Percentiles rank a stretch among this genome's conserved stretches.
These are phyloP conservation scores for Colletotrichum liaoningense DNA, from an alignment of 2,329 filamentous ascomycete genomes.

Conservation along the genomic window DNA sequence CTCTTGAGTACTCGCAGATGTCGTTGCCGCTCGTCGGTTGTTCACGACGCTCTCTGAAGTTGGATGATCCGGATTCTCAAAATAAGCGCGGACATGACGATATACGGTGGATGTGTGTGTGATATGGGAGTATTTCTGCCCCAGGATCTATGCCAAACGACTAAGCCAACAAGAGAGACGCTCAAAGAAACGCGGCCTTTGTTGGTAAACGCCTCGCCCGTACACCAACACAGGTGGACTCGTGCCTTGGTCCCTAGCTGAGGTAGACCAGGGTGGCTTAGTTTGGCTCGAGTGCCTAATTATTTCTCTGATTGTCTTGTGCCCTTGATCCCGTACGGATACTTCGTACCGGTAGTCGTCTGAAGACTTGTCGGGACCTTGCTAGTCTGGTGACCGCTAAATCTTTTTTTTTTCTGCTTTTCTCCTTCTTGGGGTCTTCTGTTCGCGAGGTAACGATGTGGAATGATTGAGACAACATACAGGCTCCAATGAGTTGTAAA, in stretches of 20 bases:
- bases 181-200: slow-evolving; percentile 27
- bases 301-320: background rate
- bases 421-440: background rate
- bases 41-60: background rate
- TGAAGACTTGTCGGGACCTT: slow-evolving; percentile 15
- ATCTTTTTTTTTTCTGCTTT: background rate
- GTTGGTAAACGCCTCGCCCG: slow-evolving; percentile 27
- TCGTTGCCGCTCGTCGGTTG: background rate
- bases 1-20: background rate
- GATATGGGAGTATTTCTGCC: background rate
- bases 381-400: slow-evolving; percentile 4
- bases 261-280: slow-evolving; percentile 21
- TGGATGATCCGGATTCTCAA: background rate
- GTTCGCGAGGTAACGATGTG: slow-evolving; percentile 28
- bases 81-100: background rate
- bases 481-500: slow-evolving; percentile 1
- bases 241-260: slow-evolving; percentile 20
- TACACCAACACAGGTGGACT: slow-evolving; percentile 21
- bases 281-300: slow-evolving; percentile 15
- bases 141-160: background rate
- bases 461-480: slow-evolving; percentile 26
- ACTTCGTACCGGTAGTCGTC: background rate
- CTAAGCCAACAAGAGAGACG: background rate
- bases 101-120: background rate
- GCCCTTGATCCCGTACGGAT: background rate